Base-by-base conservation (phyloP, 2,329 filamentous ascomycete genomes). In the Neonectria faginata region DNA sequence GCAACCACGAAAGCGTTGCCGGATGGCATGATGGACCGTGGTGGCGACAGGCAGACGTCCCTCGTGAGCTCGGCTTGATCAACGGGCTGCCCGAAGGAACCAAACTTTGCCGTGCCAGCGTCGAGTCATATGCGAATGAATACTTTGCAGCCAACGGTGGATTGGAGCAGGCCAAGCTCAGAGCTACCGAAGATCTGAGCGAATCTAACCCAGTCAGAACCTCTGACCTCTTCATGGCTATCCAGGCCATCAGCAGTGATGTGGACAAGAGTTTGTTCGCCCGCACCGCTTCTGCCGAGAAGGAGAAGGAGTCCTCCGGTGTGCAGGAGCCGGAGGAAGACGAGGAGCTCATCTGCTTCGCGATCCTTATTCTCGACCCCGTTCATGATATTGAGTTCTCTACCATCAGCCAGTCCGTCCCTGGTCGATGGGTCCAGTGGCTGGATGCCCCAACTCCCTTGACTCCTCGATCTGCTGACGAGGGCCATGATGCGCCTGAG, bases 1-100 rank as follows among this genome's bases (percentile, higher is more conserved):
- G 86, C 45, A 88, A 89, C 84, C 63, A 82, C 27, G 87, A 89
- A 56, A 83, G 82, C 18, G 82, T 83, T 29, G 85, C 86, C 41
- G 91, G 92, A 66, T 99, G 96, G 94, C 91, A 89, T 52, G 95
- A 98, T 73, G 96, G 96, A 0, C 96, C 96, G 3, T 99, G 96
- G 96, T 99, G 96, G 95, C 89, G 94, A 70, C 89, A 89, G 78
- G 84, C 82, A 53, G 88, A 86, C 76, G 82, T 85, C 22, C 86
- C 90, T 60, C 90, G 96, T 61, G 92, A 93, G 72, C 84, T 98
- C 8, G 92, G 93, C 57, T 83, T 91, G 2, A 91, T 98, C 54
- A 90, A 89, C 67, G 95, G 96, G 12, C 80, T 96, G 0, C 85
- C 90, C 12, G 95, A 97, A 78, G 96, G 93, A 62, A 97, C 93